A percentile compares a stretch with the other conserved stretches of the same genome.
phyloP scores from a whole-genome alignment of 768 basidiomycete species.

The Boletus subparvulus region DNA sequence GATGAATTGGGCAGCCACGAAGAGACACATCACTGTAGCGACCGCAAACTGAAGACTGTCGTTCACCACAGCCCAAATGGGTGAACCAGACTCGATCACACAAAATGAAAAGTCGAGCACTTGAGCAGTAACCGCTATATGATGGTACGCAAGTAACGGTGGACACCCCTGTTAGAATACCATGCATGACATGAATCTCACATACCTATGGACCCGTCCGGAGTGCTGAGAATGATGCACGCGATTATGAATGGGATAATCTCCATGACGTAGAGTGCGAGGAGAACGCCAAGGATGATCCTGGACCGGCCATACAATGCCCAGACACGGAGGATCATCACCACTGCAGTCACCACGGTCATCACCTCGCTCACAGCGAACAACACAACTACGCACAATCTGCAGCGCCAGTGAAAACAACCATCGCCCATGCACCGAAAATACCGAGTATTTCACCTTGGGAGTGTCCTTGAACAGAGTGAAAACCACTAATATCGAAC shows the following conservation, averaged over 20 bases:
- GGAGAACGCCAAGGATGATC: conserved; percentile 9
- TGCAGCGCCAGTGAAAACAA: conserved; percentile 5
- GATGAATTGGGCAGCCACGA: neutral
- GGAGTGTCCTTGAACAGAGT: neutral
- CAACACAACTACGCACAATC: conserved; percentile 5
- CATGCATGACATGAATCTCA: neutral
- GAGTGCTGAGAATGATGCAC: neutral
- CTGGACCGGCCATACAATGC: conserved; percentile 9
- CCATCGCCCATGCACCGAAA: neutral
- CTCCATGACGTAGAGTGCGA: conserved; percentile 5
- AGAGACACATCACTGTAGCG: neutral
- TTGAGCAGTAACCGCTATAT: neutral
- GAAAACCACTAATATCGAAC: neutral
- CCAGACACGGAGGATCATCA: conserved; percentile 19
- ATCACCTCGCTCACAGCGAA: neutral
- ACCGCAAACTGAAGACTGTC: neutral
- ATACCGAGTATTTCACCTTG: conserved; percentile 5
- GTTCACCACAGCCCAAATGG: neutral
- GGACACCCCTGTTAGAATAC: neutral
- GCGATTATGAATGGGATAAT: neutral
- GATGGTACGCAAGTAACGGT: neutral
- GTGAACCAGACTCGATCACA: too few relatives aligned
- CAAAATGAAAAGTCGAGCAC: conserved; percentile 2
- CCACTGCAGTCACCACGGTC: neutral
- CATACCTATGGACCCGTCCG: neutral